A percentile compares a stretch with the other conserved stretches of the same genome.
These are phyloP conservation scores for Quercus mongolica DNA, from an alignment of 306 rosid species.

Conservation along the genomic window DNA sequence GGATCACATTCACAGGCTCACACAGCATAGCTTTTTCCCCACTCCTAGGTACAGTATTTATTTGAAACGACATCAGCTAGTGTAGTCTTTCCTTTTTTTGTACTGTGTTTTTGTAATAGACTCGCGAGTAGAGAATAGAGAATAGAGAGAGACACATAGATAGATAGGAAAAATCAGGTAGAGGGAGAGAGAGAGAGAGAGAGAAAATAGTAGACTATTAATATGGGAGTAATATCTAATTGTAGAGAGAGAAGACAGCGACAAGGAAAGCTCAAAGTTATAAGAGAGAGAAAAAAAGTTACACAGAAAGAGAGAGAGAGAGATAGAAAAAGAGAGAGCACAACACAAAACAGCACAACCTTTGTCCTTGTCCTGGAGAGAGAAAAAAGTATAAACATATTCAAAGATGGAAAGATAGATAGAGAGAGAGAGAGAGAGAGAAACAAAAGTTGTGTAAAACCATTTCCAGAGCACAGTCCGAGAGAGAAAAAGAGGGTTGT, in stretches of 20 bases:
- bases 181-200: slow-evolving; percentile 1
- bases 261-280: neutral
- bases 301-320: neutral
- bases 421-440: too few species aligned
- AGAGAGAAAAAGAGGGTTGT: slow-evolving; percentile 27
- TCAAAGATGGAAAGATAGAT: too few species aligned
- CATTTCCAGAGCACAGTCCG: neutral
- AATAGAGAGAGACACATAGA: neutral
- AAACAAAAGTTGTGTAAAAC: too few species aligned
- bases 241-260: neutral
- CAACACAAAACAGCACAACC: slow-evolving; percentile 23
- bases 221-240: neutral
- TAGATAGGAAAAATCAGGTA: neutral
- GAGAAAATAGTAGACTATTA: neutral
- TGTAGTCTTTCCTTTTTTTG: too few species aligned
- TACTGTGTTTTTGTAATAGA: too few species aligned
- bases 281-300: neutral
- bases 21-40: too few species aligned
- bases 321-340: neutral
- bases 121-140: neutral
- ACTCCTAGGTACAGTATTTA: neutral
- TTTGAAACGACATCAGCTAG: neutral
- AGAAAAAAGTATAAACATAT: slow-evolving; percentile 21
- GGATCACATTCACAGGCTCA: too few species aligned
- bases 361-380: slow-evolving; percentile 31